phyloP scores from a whole-genome alignment of 1,139 yeast species.

The Hyphopichia fennica region DNA sequence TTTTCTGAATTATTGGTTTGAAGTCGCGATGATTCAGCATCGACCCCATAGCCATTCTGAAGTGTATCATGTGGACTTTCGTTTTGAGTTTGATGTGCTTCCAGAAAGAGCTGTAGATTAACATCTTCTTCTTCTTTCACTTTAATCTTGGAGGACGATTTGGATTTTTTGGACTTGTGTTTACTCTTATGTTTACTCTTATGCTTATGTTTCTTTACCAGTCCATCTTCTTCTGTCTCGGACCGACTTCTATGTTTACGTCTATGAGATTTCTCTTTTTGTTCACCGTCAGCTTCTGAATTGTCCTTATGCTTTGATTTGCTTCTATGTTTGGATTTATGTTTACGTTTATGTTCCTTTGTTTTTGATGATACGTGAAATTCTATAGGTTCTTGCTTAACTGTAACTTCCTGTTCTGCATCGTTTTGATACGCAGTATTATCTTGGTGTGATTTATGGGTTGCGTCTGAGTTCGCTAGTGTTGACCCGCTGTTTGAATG shows the following conservation, averaged over 20 bases:
- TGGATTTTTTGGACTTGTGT: background rate
- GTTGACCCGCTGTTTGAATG: too few relatives aligned
- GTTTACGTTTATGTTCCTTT: background rate
- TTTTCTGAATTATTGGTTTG: too few relatives aligned
- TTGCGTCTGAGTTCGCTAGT: too few relatives aligned
- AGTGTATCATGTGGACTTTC: too few relatives aligned
- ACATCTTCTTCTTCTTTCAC: background rate
- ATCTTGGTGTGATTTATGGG: too few relatives aligned
- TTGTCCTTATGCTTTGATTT: background rate
- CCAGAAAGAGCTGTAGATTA: background rate
- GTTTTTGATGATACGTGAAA: too few relatives aligned
- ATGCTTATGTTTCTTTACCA: conserved; percentile 3
- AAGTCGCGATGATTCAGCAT: too few relatives aligned
- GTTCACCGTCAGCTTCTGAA: conserved; percentile 4
- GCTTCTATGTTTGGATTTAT: background rate
- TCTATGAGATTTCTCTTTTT: conserved; percentile 3
- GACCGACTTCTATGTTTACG: background rate
- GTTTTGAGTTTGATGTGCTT: too few relatives aligned
- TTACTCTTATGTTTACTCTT: conserved; percentile 1
- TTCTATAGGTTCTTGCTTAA: background rate
- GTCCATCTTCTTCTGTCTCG: conserved; percentile 4
- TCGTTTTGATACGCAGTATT: too few relatives aligned
- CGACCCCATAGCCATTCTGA: too few relatives aligned
- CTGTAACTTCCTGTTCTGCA: too few relatives aligned
- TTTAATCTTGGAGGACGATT: background rate